Evolutionary conservation across 116 monocot species (phyloP), one percentile per base, ranked within the genome.

Genomic region (Posidonia oceanica): DNA sequence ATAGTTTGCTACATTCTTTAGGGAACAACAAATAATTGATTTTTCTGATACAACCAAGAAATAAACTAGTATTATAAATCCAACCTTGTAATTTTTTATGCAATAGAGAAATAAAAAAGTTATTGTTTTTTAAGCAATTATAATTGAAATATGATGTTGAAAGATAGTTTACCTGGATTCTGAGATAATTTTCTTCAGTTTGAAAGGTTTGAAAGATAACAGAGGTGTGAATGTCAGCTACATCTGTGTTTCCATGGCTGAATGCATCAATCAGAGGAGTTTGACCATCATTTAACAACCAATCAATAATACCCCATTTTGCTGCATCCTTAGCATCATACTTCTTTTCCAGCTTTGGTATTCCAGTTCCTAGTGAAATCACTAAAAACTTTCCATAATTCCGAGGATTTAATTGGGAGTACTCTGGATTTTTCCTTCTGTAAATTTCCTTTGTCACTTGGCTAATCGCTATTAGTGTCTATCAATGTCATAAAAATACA

Each of bases 281-380:
- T n/a, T n/a, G n/a, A n/a, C n/a, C n/a, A n/a, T n/a, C n/a, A n/a
- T n/a, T n/a, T n/a, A n/a, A n/a, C n/a, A n/a, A n/a, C n/a, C n/a
- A n/a, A n/a, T n/a, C n/a, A n/a, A n/a, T n/a, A 17, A 66, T 14
- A 3, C 77, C 77, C 77, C 82, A 78, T 64, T 63, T 74, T 52
- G 64, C 22, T 18, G 77, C 77, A 1, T 52, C 54, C 7, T 14
- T 18, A 1, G 77, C 70, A 59, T 36, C 39, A 15, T 54, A 77
- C 38, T 22, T 74, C 60, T 58, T 40, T 57, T 74, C 66, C 5
- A 66, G 20, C 68, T 85, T 82, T 5, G 73, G 15, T 1, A 70
- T 54, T 18, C 85, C 85, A 0, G 85, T 82, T 3, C 85, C 82
- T 2, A 85, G 48, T 3, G 85, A 85, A 42, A 85, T 74, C 21